Base-by-base conservation (phyloP, 164 flowering plant genomes). In the Vitis rupestris region DNA sequence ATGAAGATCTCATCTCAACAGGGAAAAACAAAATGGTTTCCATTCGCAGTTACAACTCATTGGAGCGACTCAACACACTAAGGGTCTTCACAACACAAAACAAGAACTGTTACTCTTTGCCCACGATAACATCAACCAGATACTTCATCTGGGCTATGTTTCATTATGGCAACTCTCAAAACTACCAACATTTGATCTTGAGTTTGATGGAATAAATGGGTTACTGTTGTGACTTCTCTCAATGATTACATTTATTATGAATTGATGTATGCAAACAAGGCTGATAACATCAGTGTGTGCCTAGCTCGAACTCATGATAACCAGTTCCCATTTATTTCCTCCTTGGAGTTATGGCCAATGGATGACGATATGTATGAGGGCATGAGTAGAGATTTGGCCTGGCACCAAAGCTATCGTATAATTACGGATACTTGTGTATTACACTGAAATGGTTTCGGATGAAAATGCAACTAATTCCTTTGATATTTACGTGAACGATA, bases 171-270 rank as follows among this genome's bases (percentile, higher is more conserved):
- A 76, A 72, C 61, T 6, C 16, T 19, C 27, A 14, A 59, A 10
- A 2, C 75, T 73, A 8, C 79, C 73, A 29, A 68, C 72, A 6
- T 72, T 76, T 17, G 73, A 76, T 51, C 72, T 72, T 27, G 69
- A 59, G 51, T 68, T 72, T 29, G 66, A 76, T n/a, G 79, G 76
- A 4, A 68, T 50, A 52, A 15, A 15, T 76, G 79, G 79, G 62
- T 66, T 10, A 59, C 66, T 1, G 70, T 76, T 3, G 61, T 27
- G 23, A 68, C 67, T 51, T 13, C 50, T 2, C 7, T 16, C 2
- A 31, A 12, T 8, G 49, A 30, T 3, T 47, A 70, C 48, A 49
- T 48, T 59, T 59, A 37, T 17, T 8, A 58, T 0, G 76, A 76
- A 51, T 51, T 65, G 66, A 54, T 72, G 16, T 50, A 66, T 44